A percentile compares a stretch with the other conserved stretches of the same genome.
Evolutionary conservation across 495 filamentous ascomycete species (phyloP).

Genomic region (Cairneyella variabilis): DNA sequence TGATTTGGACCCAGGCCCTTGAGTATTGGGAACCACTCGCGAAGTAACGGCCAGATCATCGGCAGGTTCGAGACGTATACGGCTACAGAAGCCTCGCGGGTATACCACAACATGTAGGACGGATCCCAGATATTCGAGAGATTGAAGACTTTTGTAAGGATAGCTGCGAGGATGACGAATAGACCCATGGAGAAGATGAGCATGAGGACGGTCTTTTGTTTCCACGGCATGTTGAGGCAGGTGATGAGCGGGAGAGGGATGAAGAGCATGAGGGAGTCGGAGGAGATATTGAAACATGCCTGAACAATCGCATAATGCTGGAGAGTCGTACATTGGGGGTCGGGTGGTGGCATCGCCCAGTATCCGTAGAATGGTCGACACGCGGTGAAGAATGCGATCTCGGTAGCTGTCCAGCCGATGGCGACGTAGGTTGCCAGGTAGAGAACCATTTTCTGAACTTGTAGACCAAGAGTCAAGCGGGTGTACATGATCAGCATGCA

Average conservation of each 20-base stretch:
- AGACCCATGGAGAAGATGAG: conserved; percentile 43
- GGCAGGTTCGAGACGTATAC: conserved; percentile 47
- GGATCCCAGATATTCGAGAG: conserved; percentile 37
- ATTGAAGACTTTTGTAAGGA: conserved; percentile 45
- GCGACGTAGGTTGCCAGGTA: conserved; percentile 31
- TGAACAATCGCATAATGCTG: conserved; percentile 43
- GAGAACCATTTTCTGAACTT: conserved; percentile 30
- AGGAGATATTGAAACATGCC: conserved; percentile 45
- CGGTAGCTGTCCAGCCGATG: conserved; percentile 31
- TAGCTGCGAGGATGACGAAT: conserved; percentile 42
- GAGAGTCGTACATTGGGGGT: conserved; percentile 45
- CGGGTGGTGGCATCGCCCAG: conserved; percentile 39
- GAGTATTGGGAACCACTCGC: conserved; percentile 19
- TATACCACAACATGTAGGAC: conserved; percentile 48
- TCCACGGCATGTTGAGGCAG: conserved; percentile 32
- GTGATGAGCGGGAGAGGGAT: conserved; percentile 41
- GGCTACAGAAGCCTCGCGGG: conserved; percentile 41
- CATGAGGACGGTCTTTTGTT: conserved; percentile 38
- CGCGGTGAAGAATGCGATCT: conserved; percentile 37
- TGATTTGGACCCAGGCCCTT: conserved; percentile 5
- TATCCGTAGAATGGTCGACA: conserved; percentile 37
- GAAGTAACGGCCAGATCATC: conserved; percentile 41
- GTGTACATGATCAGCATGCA: conserved; percentile 50
- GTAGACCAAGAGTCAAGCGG: conserved; percentile 36
- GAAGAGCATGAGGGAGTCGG: conserved; percentile 42